These are phyloP conservation scores for Bretschneidera sinensis DNA, from an alignment of 345 rosid genomes.

Conservation along the genomic window DNA sequence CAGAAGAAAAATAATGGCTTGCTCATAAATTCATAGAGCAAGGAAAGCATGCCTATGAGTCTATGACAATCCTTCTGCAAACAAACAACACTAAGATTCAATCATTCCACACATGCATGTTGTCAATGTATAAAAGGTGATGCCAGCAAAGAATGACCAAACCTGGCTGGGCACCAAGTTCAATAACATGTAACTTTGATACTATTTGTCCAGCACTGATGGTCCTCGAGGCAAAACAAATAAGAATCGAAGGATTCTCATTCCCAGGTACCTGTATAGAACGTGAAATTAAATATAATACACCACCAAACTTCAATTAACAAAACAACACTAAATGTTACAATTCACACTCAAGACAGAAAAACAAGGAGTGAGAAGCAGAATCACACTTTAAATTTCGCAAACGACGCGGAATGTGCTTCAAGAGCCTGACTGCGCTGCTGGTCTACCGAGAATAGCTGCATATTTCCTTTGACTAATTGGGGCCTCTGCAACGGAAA, in stretches of 20 bases:
- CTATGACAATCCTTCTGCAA: too few species aligned
- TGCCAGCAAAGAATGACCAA: too few species aligned
- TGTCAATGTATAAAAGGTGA: too few species aligned
- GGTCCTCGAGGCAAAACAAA: conserved; percentile 84
- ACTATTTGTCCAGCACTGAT: conserved; percentile 86
- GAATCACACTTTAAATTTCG: conserved; percentile 78
- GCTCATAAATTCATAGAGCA: too few species aligned
- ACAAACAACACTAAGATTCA: too few species aligned
- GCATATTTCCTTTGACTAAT: conserved; percentile 94
- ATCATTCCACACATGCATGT: too few species aligned
- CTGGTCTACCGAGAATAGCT: conserved; percentile 90
- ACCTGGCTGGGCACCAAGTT: conserved; percentile 99
- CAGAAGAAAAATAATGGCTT: too few species aligned
- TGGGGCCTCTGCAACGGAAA: conserved; percentile 60
- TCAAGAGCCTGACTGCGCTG: conserved; percentile 99
- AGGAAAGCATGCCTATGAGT: too few species aligned
- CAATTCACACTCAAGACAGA: too few species aligned
- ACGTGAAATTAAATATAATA: too few species aligned
- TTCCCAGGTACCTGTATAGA: conserved; percentile 94
- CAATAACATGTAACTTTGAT: conserved; percentile 92
- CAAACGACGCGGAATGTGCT: conserved; percentile 99
- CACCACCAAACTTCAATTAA: too few species aligned
- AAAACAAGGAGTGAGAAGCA: too few species aligned
- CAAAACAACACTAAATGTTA: conserved; percentile 8
- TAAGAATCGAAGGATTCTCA: conserved; percentile 86